A percentile compares a stretch with the other conserved stretches of the same genome.
Evolutionary conservation across 2,329 filamentous ascomycete genomes (phyloP).

Genomic region (Zymoseptoria passerinii): DNA sequence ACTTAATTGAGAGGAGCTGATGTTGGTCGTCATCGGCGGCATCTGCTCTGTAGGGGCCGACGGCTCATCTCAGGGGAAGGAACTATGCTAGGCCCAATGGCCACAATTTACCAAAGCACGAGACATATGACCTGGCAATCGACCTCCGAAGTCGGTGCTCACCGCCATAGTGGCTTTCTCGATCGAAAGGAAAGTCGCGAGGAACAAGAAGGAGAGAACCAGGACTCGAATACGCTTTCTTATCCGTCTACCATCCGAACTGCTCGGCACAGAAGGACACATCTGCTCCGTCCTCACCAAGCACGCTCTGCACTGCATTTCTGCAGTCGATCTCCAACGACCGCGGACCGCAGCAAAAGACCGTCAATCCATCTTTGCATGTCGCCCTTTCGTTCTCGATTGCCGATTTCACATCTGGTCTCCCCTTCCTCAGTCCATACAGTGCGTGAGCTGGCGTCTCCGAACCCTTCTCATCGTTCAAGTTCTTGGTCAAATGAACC

Average conservation of each 20-base stretch:
- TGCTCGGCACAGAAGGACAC: conserved; percentile 1
- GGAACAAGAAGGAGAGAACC: neutral
- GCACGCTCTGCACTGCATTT: neutral
- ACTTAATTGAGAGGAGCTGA: neutral
- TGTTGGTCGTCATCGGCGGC: neutral
- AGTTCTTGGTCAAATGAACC: neutral
- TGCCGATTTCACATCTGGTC: conserved; percentile 2
- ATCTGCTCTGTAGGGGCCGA: neutral
- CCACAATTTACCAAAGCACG: neutral
- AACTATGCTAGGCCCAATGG: neutral
- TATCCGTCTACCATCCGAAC: neutral
- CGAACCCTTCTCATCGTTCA: neutral
- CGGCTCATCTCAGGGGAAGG: neutral
- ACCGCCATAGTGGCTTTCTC: neutral
- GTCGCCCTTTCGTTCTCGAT: neutral
- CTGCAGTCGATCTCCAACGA: neutral
- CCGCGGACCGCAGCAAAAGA: conserved; percentile 9
- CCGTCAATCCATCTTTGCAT: neutral
- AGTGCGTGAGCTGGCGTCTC: neutral
- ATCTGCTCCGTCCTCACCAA: neutral
- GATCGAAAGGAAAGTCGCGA: neutral
- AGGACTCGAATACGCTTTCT: neutral
- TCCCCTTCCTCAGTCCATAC: neutral
- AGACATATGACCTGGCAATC: neutral
- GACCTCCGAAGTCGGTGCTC: neutral